Conservation (phyloP, 2,329 filamentous ascomycete species). For the Meredithiella fracta region DNA sequence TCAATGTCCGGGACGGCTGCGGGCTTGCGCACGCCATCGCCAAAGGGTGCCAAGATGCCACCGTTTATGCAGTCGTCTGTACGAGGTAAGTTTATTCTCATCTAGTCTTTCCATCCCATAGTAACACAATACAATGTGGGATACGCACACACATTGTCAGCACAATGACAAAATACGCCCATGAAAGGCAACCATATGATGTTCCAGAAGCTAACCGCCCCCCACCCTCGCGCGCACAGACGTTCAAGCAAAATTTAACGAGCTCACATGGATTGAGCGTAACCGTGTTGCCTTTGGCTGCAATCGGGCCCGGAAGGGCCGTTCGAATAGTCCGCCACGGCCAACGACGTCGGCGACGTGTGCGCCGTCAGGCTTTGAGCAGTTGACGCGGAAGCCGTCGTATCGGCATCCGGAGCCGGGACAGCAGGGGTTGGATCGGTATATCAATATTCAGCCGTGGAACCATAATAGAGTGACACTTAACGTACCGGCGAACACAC, state of each 20-base stretch:
- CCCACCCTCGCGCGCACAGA: conserved; percentile 21
- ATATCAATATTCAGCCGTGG: conserved; percentile 80
- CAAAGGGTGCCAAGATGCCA: conserved; percentile 21
- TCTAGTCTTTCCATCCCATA: background rate
- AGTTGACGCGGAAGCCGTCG: conserved; percentile 7
- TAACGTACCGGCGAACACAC: conserved; percentile 52
- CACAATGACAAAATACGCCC: background rate
- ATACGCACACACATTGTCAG: background rate
- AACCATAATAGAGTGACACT: conserved; percentile 71
- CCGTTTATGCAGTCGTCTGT: conserved; percentile 24
- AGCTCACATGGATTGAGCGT: conserved; percentile 38
- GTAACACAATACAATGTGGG: background rate
- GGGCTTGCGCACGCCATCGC: conserved; percentile 6
- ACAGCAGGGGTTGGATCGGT: conserved; percentile 49
- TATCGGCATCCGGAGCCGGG: conserved; percentile 10
- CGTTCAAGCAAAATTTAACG: conserved; percentile 34
- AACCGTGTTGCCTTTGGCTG: conserved; percentile 25
- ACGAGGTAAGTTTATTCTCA: conserved; percentile 20
- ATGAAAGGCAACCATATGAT: background rate
- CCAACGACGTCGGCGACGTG: conserved; percentile 4
- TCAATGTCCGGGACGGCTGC: conserved; percentile 6
- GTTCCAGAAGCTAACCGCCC: conserved; percentile 1
- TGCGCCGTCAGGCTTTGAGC: conserved; percentile 2
- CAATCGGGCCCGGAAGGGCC: conserved; percentile 9
- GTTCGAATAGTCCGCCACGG: conserved; percentile 1